These are phyloP conservation scores for Microascus cirrosus DNA, from an alignment of 2,329 filamentous ascomycete species.

Conservation along the genomic window DNA sequence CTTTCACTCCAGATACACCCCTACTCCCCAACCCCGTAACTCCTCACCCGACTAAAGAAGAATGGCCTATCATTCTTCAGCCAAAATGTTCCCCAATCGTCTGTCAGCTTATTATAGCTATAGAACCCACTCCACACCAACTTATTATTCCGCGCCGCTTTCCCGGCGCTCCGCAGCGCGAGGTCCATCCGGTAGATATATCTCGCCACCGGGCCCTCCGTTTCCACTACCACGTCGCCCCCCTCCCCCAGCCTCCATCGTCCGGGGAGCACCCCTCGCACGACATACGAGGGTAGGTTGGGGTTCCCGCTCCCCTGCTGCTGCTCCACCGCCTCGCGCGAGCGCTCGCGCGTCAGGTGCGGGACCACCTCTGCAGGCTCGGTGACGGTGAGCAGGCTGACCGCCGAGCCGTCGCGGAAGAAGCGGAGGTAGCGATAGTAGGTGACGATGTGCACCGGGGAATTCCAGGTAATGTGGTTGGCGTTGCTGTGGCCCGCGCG, in stretches of 20 bases:
- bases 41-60: constrained; percentile 56
- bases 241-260: constrained; percentile 44
- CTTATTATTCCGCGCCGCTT: constrained; percentile 64
- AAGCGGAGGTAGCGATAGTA: constrained; percentile 97
- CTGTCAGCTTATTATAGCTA: constrained; percentile 80
- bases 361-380: constrained; percentile 85
- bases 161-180: constrained; percentile 52
- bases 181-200: constrained; percentile 83
- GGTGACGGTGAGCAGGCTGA: constrained; percentile 68
- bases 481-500: constrained; percentile 64
- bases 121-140: constrained; percentile 81
- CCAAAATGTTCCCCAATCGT: constrained; percentile 79
- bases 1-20: background rate
- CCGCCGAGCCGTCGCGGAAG: constrained; percentile 76
- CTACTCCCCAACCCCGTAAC: constrained; percentile 41
- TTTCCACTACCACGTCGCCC: constrained; percentile 71
- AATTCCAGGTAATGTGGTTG: constrained; percentile 63
- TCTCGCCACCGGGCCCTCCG: constrained; percentile 62
- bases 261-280: constrained; percentile 56
- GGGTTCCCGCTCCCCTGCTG: constrained; percentile 21
- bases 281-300: constrained; percentile 32
- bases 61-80: constrained; percentile 54
- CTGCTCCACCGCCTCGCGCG: constrained; percentile 51
- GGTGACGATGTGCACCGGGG: constrained; percentile 87
- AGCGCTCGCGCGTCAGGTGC: constrained; percentile 66